Conservation (phyloP, 2,329 filamentous ascomycete genomes). For the Talaromyces atroroseus region DNA sequence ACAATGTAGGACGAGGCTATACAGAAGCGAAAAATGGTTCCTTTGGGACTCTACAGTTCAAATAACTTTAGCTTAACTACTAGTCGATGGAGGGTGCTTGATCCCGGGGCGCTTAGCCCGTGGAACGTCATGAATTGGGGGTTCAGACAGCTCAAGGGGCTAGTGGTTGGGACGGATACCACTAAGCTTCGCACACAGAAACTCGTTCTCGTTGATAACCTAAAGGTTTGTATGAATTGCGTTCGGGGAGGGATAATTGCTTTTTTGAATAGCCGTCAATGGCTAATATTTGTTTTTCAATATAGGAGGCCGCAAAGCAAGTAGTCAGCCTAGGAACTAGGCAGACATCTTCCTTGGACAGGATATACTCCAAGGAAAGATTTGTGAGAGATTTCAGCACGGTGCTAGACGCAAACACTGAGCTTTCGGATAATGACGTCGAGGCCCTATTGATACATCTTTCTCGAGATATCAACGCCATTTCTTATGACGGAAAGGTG, state of each 20-base stretch:
- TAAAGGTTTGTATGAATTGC: conserved; percentile 43
- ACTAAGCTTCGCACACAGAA: conserved; percentile 35
- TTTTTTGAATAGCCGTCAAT: conserved; percentile 12
- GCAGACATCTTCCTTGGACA: conserved; percentile 53
- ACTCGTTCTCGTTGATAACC: conserved; percentile 50
- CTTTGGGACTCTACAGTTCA: conserved; percentile 61
- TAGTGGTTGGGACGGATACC: conserved; percentile 44
- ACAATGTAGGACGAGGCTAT: conserved; percentile 59
- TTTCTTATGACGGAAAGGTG: conserved; percentile 45
- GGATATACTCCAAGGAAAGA: conserved; percentile 61
- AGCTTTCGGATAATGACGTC: conserved; percentile 59
- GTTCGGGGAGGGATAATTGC: conserved; percentile 14
- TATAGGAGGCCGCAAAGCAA: conserved; percentile 49
- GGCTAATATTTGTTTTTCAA: not conserved
- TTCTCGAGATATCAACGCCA: conserved; percentile 57
- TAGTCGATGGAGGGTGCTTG: conserved; percentile 55
- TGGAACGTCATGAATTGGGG: conserved; percentile 72
- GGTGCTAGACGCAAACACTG: conserved; percentile 44
- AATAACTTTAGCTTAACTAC: conserved; percentile 66
- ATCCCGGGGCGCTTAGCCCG: conserved; percentile 48
- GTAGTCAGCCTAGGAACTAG: conserved; percentile 44
- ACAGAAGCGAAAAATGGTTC: conserved; percentile 62
- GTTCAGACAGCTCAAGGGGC: conserved; percentile 59
- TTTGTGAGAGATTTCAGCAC: conserved; percentile 57
- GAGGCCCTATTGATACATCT: conserved; percentile 66